Base-by-base conservation (phyloP, 208 protist genomes). In the Trypanosoma theileri region DNA sequence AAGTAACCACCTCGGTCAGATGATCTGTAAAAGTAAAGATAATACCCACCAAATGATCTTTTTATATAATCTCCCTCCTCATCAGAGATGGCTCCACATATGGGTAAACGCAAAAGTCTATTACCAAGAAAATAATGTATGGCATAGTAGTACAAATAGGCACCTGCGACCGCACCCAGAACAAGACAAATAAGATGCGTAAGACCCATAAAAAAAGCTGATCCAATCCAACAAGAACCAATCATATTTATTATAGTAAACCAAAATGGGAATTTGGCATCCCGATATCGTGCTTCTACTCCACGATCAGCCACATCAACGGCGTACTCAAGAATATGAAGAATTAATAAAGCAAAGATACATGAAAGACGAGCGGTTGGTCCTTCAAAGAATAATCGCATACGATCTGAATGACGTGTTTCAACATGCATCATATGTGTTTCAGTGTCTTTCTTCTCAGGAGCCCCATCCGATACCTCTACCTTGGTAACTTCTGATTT, bases 131-230 rank as follows among this genome's bases (percentile, higher is more conserved):
- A 48, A 14, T 48, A 26, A 42, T 63, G 73, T 13, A 77, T 10
- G 24, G 55, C 45, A 21, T 59, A 63, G 40, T 44, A 55, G 19
- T 69, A 67, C 3, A 84, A 9, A 28, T 73, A 24, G 24, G 55
- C 61, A 17, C 56, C 61, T 28, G 79, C 22, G 16, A 68, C 54
- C 14, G 67, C 67, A 14, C 56, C 46, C 2, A 59, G 19, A 40
- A 84, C 52, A 9, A 69, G 10, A 42, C 60, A 80, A 19, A n/a
- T 11, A 14, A 63, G 41, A 57, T 71, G 81, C 14, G 55, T 55
- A 17, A 84, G 26, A 40, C 77, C 70, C 73, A 86, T 71, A 52
- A 79, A 84, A 73, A 86, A 84, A 59, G 81, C 28, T 16, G 69
- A 69, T 8, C 69, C 61, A 14, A 17, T 57, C 80, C 80, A 86